These are phyloP conservation scores for Jatropha multifida DNA, from an alignment of 441 rosid species.

Conservation along the genomic window DNA sequence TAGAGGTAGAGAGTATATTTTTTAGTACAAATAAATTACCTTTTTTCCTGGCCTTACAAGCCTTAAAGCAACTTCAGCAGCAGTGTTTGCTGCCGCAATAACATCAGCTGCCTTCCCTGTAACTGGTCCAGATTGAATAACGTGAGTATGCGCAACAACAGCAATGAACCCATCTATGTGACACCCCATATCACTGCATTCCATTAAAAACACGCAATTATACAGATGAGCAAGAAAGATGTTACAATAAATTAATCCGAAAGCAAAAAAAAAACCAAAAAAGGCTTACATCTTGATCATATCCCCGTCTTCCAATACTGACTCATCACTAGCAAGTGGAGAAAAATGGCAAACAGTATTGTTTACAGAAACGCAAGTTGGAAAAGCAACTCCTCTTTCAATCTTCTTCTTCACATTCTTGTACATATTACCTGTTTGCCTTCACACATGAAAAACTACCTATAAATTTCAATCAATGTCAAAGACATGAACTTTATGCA, in stretches of 20 bases:
- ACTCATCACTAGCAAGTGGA: constrained; percentile 81
- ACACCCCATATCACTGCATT: constrained; percentile 86
- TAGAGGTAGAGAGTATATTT: neutral
- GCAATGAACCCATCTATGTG: constrained; percentile 98
- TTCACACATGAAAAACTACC: constrained; percentile 21
- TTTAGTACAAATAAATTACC: constrained; percentile 37
- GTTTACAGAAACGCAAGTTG: constrained; percentile 93
- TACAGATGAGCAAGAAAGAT: neutral
- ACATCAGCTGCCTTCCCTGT: constrained; percentile 86
- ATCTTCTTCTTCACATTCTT: constrained; percentile 93
- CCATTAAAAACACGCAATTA: neutral
- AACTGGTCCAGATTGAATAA: constrained; percentile 66
- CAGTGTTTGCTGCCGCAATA: constrained; percentile 89
- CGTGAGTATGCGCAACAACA: constrained; percentile 87
- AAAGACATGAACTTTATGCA: neutral
- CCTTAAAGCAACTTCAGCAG: constrained; percentile 98
- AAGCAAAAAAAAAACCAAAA: neutral
- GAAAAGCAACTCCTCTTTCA: constrained; percentile 89
- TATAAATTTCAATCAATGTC: neutral
- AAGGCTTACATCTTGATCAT: constrained; percentile 72
- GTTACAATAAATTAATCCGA: neutral
- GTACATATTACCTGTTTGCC: constrained; percentile 89
- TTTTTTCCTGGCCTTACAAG: constrained; percentile 96
- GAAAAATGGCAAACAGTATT: constrained; percentile 83
- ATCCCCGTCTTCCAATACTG: constrained; percentile 83